Evolutionary conservation across 2,329 filamentous ascomycete genomes (phyloP), one percentile per base, ranked within the genome.

Genomic region (Apiospora phragmitis): DNA sequence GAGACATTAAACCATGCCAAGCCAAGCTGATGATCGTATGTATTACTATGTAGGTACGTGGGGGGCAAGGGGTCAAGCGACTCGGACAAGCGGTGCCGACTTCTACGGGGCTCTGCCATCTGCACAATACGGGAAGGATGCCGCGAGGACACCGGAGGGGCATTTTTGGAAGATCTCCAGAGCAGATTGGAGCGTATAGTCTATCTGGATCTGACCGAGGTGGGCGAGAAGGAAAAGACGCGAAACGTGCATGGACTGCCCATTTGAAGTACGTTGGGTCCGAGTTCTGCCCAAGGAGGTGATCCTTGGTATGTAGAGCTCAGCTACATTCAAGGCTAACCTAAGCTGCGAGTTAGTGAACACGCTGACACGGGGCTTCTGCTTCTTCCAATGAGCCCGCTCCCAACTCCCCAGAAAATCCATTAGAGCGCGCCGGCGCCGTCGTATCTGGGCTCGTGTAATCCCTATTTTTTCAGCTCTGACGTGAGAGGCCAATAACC

Each of bases 31-130:
- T 62, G 29, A 38, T n/a, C n/a, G n/a, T 62, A 24, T 38, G 55
- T 62, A n/a, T n/a, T 62, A 21, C 32, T 38, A 24, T 32, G 55
- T 62, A n/a, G n/a, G n/a, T n/a, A n/a, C n/a, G n/a, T n/a, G n/a
- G n/a, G n/a, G n/a, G n/a, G n/a, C n/a, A n/a, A n/a, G 55, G 55
- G 55, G 55, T 32, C 9, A 38, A n/a, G 32, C 29, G 55, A 62
- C 55, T 62, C 55, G 55, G 55, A 62, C 55, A 62, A 38, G 32
- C 32, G 55, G 55, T 62, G 32, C 55, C 55, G 55, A 38, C 55
- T n/a, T 62, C 55, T 62, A 62, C 24, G 55, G 55, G 55, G 55
- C 55, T 62, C 55, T 62, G 29, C 29, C 51, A n/a, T 59, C 51
- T 59, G 18, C 51, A 35, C 51, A 7, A 35, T 59, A 35, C 51